Evolutionary conservation across 2,329 filamentous ascomycete genomes (phyloP).

Genomic region (Aspergillus pseudotamarii): DNA sequence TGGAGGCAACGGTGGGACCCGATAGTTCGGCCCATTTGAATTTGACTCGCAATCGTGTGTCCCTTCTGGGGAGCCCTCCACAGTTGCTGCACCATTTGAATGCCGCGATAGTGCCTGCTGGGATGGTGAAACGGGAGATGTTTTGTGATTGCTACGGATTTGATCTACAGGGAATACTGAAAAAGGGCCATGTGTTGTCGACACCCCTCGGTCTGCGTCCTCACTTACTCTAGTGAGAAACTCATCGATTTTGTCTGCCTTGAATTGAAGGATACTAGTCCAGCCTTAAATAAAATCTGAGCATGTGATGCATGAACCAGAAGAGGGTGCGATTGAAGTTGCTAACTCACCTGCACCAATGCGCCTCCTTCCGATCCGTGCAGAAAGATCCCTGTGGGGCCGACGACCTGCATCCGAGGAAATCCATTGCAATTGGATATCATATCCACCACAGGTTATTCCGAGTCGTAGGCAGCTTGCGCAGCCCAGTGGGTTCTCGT

Average conservation of each 20-base stretch:
- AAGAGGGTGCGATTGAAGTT: not conserved
- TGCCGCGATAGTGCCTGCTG: not conserved
- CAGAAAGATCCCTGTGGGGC: not conserved
- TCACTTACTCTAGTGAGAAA: not conserved
- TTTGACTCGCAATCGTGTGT: not conserved
- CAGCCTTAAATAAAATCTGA: not conserved
- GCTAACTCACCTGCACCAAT: not conserved
- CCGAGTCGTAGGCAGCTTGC: not conserved
- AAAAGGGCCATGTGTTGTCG: not conserved
- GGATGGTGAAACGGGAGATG: not conserved
- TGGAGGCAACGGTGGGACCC: not conserved
- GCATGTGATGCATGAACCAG: not conserved
- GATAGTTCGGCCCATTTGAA: not conserved
- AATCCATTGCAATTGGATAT: not conserved
- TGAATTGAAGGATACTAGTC: not conserved
- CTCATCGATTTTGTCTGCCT: not conserved
- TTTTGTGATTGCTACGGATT: not conserved
- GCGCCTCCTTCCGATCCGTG: not conserved
- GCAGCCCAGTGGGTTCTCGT: not conserved
- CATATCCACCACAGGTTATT: not conserved
- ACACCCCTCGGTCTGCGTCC: not conserved
- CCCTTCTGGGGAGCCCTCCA: not conserved
- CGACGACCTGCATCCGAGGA: not conserved
- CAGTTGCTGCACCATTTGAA: not conserved
- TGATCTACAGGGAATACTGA: not conserved